Percentiles rank a stretch among this genome's conserved stretches.
These are phyloP conservation scores for Talaromyces sp. DNA, from an alignment of 2,329 filamentous ascomycete genomes.

Conservation along the genomic window DNA sequence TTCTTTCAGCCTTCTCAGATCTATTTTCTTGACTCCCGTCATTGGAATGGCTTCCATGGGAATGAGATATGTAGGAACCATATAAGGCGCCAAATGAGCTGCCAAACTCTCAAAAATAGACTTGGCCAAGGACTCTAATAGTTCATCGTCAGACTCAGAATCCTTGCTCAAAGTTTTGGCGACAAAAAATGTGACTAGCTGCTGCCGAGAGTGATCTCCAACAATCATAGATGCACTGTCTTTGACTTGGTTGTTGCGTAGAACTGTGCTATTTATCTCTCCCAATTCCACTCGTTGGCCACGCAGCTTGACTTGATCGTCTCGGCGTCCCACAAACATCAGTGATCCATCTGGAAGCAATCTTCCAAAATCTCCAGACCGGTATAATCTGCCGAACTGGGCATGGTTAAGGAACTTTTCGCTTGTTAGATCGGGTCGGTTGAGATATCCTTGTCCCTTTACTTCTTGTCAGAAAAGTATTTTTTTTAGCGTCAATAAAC, in stretches of 20 bases:
- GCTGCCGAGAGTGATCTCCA: slow-evolving; percentile 39
- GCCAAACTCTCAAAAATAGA: slow-evolving; percentile 52
- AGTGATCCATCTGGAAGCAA: slow-evolving; percentile 73
- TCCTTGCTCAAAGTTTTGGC: slow-evolving; percentile 24
- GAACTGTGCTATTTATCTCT: slow-evolving; percentile 64
- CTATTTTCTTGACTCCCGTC: slow-evolving; percentile 69
- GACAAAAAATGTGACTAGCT: slow-evolving; percentile 67
- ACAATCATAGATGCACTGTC: slow-evolving; percentile 62
- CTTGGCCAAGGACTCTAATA: slow-evolving; percentile 22
- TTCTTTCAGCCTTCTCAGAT: slow-evolving; percentile 51
- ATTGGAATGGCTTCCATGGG: slow-evolving; percentile 65
- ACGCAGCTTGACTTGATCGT: slow-evolving; percentile 76
- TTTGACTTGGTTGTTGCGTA: slow-evolving; percentile 47
- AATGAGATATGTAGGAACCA: slow-evolving; percentile 71
- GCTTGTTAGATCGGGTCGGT: slow-evolving; percentile 56
- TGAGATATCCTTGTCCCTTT: slow-evolving; percentile 62
- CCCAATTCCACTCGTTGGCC: slow-evolving; percentile 74
- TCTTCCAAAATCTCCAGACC: slow-evolving; percentile 75
- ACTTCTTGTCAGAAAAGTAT: background rate
- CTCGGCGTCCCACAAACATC: slow-evolving; percentile 65
- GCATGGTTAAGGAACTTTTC: slow-evolving; percentile 66
- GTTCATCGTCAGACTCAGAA: background rate
- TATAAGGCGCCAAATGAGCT: slow-evolving; percentile 62
- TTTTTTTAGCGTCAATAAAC: background rate
- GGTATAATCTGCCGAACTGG: slow-evolving; percentile 66